Percentiles rank a stretch among this genome's conserved stretches.
Conservation (phyloP, 1,139 yeast genomes). For the Pichia sp. region DNA sequence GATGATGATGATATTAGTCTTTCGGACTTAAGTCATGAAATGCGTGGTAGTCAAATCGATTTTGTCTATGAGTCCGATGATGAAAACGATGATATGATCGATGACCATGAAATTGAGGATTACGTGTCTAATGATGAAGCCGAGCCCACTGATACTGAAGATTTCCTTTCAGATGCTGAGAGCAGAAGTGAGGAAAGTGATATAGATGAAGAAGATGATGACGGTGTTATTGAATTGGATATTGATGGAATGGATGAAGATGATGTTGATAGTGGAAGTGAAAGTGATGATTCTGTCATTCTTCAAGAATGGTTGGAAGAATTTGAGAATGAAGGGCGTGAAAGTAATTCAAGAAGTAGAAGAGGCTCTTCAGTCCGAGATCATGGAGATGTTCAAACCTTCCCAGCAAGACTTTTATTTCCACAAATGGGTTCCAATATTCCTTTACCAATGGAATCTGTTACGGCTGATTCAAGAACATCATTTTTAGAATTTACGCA, state of each 20-base stretch:
- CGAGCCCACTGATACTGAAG: conserved; percentile 16
- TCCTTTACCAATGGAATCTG: conserved; percentile 13
- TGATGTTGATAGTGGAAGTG: conserved; percentile 15
- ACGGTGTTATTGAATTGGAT: conserved; percentile 35
- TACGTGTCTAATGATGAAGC: conserved; percentile 11
- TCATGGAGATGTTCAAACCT: neutral
- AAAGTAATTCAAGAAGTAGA: conserved; percentile 23
- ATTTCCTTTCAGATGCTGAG: conserved; percentile 31
- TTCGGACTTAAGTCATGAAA: conserved; percentile 1
- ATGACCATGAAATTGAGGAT: conserved; percentile 20
- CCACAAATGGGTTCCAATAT: conserved; percentile 4
- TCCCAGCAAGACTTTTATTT: conserved; percentile 5
- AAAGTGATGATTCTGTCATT: conserved; percentile 16
- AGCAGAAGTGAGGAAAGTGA: conserved; percentile 28
- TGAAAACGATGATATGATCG: conserved; percentile 17
- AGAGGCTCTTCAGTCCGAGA: conserved; percentile 1
- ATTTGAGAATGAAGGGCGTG: conserved; percentile 13
- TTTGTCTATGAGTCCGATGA: conserved; percentile 12
- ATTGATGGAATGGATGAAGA: conserved; percentile 19
- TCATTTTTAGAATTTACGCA: conserved; percentile 19
- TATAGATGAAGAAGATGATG: conserved; percentile 59
- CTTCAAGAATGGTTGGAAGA: conserved; percentile 24
- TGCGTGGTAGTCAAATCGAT: conserved; percentile 9
- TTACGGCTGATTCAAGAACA: neutral
- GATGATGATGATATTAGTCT: neutral